phyloP scores from a whole-genome alignment of 192 early-diverging fungal species.

The Chytriomyces sp. region DNA sequence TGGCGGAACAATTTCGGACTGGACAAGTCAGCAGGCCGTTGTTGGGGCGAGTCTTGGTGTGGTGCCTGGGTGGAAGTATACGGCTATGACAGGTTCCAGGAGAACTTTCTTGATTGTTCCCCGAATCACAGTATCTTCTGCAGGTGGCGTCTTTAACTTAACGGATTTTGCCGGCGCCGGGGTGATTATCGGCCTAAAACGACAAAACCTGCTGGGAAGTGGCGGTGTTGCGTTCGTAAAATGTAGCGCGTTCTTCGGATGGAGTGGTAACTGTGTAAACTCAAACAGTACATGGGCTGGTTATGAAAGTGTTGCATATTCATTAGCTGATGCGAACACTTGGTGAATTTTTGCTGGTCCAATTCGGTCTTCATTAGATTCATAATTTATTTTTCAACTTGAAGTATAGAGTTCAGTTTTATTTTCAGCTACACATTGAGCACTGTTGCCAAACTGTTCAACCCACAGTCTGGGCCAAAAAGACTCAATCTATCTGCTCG shows the following conservation, averaged over 20 bases:
- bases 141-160: too few relatives aligned
- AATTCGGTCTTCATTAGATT: too few relatives aligned
- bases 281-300: neutral
- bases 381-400: too few relatives aligned
- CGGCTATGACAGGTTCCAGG: neutral
- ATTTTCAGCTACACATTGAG: too few relatives aligned
- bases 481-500: too few relatives aligned
- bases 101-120: neutral
- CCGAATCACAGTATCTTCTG: neutral
- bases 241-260: neutral
- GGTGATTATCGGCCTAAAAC: neutral
- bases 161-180: neutral
- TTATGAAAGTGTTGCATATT: neutral
- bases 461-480: too few relatives aligned
- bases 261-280: neutral
- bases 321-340: too few relatives aligned
- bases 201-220: neutral
- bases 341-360: too few relatives aligned
- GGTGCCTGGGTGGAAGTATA: neutral
- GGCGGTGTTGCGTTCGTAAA: neutral
- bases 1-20: too few relatives aligned
- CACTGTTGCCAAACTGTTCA: too few relatives aligned
- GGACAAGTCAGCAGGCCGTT: neutral
- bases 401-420: too few relatives aligned
- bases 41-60: neutral